Evolutionary conservation across 2,329 filamentous ascomycete genomes (phyloP).

Genomic region (Exophiala dermatitidis): DNA sequence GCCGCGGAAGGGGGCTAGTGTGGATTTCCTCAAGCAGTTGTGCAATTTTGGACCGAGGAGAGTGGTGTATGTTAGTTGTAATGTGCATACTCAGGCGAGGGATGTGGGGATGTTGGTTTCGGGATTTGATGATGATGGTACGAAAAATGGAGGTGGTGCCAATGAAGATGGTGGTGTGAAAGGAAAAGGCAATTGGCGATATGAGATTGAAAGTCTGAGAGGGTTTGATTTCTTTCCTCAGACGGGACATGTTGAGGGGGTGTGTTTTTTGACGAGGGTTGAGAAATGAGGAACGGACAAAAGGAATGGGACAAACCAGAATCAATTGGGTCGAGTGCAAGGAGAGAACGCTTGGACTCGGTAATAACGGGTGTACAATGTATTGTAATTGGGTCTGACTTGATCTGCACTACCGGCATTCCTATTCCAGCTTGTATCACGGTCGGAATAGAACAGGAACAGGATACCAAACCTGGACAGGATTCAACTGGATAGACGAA

Average conservation of each 20-base stretch:
- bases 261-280: constrained; percentile 48
- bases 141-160: not conserved
- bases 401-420: too few species aligned
- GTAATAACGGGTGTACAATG: too few species aligned
- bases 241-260: constrained; percentile 60
- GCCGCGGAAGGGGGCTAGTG: constrained; percentile 91
- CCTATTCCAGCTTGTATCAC: too few species aligned
- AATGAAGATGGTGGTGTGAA: constrained; percentile 57
- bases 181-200: constrained; percentile 40
- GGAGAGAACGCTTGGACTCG: too few species aligned
- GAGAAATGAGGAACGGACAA: too few species aligned
- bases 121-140: constrained; percentile 42
- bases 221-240: constrained; percentile 99
- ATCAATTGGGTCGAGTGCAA: too few species aligned
- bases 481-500: too few species aligned
- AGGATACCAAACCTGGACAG: too few species aligned
- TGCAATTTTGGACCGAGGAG: constrained; percentile 68
- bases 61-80: constrained; percentile 92
- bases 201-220: constrained; percentile 80
- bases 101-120: constrained; percentile 74
- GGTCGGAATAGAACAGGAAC: too few species aligned
- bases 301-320: too few species aligned
- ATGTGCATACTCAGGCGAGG: constrained; percentile 93
- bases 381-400: too few species aligned
- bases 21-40: constrained; percentile 73